Conservation (phyloP, 2,329 filamentous ascomycete genomes). For the Botrytis pseudocinerea region DNA sequence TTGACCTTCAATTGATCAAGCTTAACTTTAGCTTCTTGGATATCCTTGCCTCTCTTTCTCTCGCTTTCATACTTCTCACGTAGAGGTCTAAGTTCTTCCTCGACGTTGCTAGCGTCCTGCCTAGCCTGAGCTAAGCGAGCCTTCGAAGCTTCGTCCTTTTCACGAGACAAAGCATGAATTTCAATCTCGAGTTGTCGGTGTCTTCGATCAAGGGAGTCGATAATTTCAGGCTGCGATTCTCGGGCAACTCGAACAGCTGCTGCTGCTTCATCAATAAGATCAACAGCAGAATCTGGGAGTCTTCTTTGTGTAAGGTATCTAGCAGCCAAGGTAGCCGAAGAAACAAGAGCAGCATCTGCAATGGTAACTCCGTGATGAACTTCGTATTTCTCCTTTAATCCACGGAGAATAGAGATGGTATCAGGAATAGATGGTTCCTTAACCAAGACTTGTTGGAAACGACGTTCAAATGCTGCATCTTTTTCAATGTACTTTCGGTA, state of each 20-base stretch:
- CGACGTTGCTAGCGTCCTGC: slow-evolving; percentile 89
- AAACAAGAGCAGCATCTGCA: slow-evolving; percentile 87
- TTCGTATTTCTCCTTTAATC: slow-evolving; percentile 96
- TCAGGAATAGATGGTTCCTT: slow-evolving; percentile 89
- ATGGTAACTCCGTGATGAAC: slow-evolving; percentile 98
- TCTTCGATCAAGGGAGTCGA: slow-evolving; percentile 90
- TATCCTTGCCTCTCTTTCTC: slow-evolving; percentile 84
- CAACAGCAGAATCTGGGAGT: slow-evolving; percentile 93
- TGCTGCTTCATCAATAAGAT: slow-evolving; percentile 93
- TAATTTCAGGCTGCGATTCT: slow-evolving; percentile 93
- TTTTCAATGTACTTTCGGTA: slow-evolving; percentile 99
- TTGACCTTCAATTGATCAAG: slow-evolving; percentile 90
- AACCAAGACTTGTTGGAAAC: slow-evolving; percentile 97
- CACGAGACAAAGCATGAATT: slow-evolving; percentile 89
- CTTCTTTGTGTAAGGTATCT: slow-evolving; percentile 89
- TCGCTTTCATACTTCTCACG: slow-evolving; percentile 95
- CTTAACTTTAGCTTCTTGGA: slow-evolving; percentile 94
- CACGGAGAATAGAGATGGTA: slow-evolving; percentile 96
- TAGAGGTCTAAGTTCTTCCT: slow-evolving; percentile 87
- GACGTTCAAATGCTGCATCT: slow-evolving; percentile 94
- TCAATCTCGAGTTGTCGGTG: slow-evolving; percentile 93
- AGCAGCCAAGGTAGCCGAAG: slow-evolving; percentile 86
- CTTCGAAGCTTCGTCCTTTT: slow-evolving; percentile 92
- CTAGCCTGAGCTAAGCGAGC: slow-evolving; percentile 78
- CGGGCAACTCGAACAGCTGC: slow-evolving; percentile 94